phyloP scores from a whole-genome alignment of 2,329 filamentous ascomycete genomes.

The Epichloe scottii region DNA sequence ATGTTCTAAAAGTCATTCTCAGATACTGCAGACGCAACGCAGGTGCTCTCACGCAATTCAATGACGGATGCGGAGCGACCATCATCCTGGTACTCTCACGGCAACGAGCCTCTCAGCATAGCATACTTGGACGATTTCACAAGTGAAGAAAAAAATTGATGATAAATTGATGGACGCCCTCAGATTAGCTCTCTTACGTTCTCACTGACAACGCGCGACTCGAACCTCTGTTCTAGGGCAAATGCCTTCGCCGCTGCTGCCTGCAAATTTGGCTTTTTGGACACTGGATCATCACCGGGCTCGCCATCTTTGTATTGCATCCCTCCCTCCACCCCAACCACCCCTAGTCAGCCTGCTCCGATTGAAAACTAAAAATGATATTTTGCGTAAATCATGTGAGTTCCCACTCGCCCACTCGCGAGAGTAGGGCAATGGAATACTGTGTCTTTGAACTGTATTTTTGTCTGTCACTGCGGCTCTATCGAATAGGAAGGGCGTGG shows the following conservation, averaged over 20 bases:
- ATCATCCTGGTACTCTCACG: too few species aligned
- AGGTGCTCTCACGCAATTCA: too few species aligned
- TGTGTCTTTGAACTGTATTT: neutral
- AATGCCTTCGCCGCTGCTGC: conserved; percentile 23
- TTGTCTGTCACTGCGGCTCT: conserved; percentile 25
- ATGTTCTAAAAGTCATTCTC: too few species aligned
- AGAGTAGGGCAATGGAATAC: neutral
- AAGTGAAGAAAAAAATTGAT: neutral
- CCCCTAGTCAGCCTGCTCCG: conserved; percentile 29
- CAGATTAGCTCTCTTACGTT: conserved; percentile 46
- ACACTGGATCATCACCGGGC: conserved; percentile 38
- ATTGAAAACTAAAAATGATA: conserved; percentile 39
- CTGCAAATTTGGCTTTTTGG: conserved; percentile 50
- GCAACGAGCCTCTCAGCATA: too few species aligned
- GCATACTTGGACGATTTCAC: too few species aligned
- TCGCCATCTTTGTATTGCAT: neutral
- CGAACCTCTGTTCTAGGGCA: conserved; percentile 6
- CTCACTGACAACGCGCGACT: conserved; percentile 35
- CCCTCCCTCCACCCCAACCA: neutral
- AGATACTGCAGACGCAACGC: too few species aligned
- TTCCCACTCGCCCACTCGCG: neutral
- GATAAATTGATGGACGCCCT: conserved; percentile 22
- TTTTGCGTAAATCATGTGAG: neutral
- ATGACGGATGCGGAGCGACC: too few species aligned
- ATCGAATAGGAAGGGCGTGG: neutral